These are phyloP conservation scores for Metarhizium rileyi DNA, from an alignment of 2,329 filamentous ascomycete species.

Conservation along the genomic window DNA sequence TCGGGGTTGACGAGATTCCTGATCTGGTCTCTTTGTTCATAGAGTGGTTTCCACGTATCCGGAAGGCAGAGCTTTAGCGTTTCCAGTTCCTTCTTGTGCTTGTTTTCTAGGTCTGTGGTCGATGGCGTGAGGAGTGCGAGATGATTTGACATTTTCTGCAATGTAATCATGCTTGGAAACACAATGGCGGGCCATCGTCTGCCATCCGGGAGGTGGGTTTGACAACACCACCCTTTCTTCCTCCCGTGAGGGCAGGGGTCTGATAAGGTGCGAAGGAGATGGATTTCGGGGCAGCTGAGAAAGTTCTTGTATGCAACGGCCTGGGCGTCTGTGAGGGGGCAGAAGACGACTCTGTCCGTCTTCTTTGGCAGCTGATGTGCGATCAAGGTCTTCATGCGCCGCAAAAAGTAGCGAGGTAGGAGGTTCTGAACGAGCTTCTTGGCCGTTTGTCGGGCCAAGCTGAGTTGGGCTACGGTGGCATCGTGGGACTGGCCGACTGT, in stretches of 20 bases:
- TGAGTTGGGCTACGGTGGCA: slow-evolving; percentile 74
- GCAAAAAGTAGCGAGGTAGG: slow-evolving; percentile 79
- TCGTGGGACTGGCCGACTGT: slow-evolving; percentile 88
- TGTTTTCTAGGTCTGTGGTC: slow-evolving; percentile 53
- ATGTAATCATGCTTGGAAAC: slow-evolving; percentile 71
- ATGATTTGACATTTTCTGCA: slow-evolving; percentile 89
- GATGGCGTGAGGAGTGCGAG: slow-evolving; percentile 76
- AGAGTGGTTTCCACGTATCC: slow-evolving; percentile 63
- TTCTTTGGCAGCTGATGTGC: slow-evolving; percentile 91
- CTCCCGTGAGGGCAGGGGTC: slow-evolving; percentile 59
- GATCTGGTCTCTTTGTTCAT: slow-evolving; percentile 66
- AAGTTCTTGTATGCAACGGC: slow-evolving; percentile 74
- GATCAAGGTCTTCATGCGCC: slow-evolving; percentile 87
- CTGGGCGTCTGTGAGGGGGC: slow-evolving; percentile 76
- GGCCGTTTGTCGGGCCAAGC: slow-evolving; percentile 70
- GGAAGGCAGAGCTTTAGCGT: slow-evolving; percentile 68
- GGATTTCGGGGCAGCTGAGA: slow-evolving; percentile 57
- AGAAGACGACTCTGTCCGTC: slow-evolving; percentile 89
- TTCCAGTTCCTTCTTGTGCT: slow-evolving; percentile 67
- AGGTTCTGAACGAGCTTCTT: slow-evolving; percentile 79
- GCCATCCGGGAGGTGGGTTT: slow-evolving; percentile 47
- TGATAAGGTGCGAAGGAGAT: slow-evolving; percentile 56
- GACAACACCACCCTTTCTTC: slow-evolving; percentile 71
- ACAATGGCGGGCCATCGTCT: slow-evolving; percentile 65
- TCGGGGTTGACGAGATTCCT: slow-evolving; percentile 74